Conservation (phyloP, 2,329 filamentous ascomycete genomes). For the Alternaria sp. region DNA sequence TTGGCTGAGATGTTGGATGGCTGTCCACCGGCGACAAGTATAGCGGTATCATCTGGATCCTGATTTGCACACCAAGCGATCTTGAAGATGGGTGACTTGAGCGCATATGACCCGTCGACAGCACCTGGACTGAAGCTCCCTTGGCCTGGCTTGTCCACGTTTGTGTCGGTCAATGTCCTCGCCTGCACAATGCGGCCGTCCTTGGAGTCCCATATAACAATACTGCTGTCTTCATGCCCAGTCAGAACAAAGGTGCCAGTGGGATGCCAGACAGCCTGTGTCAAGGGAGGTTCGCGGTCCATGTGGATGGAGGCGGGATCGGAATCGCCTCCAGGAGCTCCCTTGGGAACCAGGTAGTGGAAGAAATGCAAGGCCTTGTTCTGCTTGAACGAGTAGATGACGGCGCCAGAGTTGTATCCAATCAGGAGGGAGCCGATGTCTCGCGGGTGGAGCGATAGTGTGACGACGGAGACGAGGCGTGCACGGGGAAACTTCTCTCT, state of each 20-base stretch:
- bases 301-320: constrained; percentile 70
- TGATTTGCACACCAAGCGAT: constrained; percentile 94
- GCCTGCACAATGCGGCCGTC: constrained; percentile 87
- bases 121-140: constrained; percentile 53
- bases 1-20: constrained; percentile 72
- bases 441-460: constrained; percentile 84
- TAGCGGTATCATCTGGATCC: constrained; percentile 90
- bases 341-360: constrained; percentile 80
- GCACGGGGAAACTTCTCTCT: constrained; percentile 73
- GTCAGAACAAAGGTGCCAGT: constrained; percentile 90
- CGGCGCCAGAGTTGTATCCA: constrained; percentile 88
- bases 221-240: constrained; percentile 86
- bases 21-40: constrained; percentile 86
- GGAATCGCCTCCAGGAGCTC: constrained; percentile 80
- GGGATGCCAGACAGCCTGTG: constrained; percentile 91
- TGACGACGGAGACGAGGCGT: constrained; percentile 72
- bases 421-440: constrained; percentile 93
- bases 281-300: constrained; percentile 75
- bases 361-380: constrained; percentile 81
- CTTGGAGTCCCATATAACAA: constrained; percentile 94
- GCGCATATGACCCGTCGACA: constrained; percentile 61
- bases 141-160: constrained; percentile 73
- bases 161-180: constrained; percentile 76
- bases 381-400: constrained; percentile 94
- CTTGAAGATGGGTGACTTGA: constrained; percentile 78